phyloP scores from a whole-genome alignment of 768 basidiomycete genomes.

The Auricularia sp. region DNA sequence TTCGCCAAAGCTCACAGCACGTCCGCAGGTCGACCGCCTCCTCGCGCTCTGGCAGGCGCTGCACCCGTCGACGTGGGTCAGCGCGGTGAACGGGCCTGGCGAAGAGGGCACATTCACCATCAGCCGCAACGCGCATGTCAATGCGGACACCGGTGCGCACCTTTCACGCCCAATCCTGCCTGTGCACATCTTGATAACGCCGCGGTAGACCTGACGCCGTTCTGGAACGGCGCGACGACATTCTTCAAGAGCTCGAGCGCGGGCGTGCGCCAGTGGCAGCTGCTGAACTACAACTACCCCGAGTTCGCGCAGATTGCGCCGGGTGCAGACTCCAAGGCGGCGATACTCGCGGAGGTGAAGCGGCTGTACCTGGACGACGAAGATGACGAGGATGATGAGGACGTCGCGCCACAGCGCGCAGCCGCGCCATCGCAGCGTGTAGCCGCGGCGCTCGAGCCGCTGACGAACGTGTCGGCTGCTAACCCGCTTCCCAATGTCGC shows the following conservation, averaged over 20 bases:
- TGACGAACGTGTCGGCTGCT: too few relatives aligned
- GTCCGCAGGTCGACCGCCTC: constrained; percentile 31
- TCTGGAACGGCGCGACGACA: constrained; percentile 28
- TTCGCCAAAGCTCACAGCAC: too few relatives aligned
- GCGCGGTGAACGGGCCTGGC: constrained; percentile 11
- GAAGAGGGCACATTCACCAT: constrained; percentile 4
- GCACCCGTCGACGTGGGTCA: constrained; percentile 32
- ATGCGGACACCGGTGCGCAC: constrained; percentile 15
- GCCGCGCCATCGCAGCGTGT: not conserved
- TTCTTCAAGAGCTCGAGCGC: constrained; percentile 32
- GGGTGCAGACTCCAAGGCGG: not conserved
- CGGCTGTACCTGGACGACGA: constrained; percentile 1
- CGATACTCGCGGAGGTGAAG: not conserved
- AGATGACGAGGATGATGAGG: not conserved
- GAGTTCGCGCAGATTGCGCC: constrained; percentile 30
- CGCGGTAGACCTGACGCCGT: constrained; percentile 33
- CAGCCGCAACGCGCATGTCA: constrained; percentile 9
- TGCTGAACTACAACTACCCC: constrained; percentile 39
- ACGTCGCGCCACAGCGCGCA: not conserved
- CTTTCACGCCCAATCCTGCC: not conserved
- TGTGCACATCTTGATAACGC: not conserved
- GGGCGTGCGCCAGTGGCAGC: constrained; percentile 16
- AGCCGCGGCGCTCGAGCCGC: not conserved
- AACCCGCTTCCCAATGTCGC: too few relatives aligned
- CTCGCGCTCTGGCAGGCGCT: constrained; percentile 41